Percentiles rank a stretch among this genome's conserved stretches.
Conservation (phyloP, 768 basidiomycete genomes). For the Pleurotus giganteus region DNA sequence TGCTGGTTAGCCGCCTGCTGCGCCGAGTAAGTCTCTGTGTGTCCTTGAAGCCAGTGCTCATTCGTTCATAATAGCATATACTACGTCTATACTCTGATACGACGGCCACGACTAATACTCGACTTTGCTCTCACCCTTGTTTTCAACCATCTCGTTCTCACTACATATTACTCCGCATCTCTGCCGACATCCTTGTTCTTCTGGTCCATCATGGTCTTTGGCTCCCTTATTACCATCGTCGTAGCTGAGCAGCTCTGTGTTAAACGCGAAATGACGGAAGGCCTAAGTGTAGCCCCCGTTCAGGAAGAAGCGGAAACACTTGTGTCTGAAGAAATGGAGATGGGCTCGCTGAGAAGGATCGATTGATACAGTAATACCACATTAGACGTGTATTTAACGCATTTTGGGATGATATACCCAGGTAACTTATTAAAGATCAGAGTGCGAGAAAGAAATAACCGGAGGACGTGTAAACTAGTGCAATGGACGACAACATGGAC, state of each 20-base stretch:
- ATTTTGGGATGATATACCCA: background rate
- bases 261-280: conserved; percentile 85
- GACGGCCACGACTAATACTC: conserved; percentile 89
- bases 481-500: background rate
- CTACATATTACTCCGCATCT: conserved; percentile 85
- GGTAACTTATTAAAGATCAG: background rate
- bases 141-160: conserved; percentile 90
- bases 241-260: conserved; percentile 91
- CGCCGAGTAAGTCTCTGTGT: conserved; percentile 81
- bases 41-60: conserved; percentile 2
- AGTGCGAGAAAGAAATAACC: too few relatives aligned
- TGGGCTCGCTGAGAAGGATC: conserved; percentile 42
- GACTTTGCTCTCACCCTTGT: conserved; percentile 91
- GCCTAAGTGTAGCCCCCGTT: conserved; percentile 53
- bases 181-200: conserved; percentile 91
- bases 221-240: conserved; percentile 72
- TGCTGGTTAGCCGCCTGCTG: conserved; percentile 84
- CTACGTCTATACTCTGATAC: conserved; percentile 84
- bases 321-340: conserved; percentile 58
- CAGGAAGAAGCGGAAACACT: conserved; percentile 56
- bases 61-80: conserved; percentile 44
- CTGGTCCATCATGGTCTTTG: conserved; percentile 77
- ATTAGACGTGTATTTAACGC: background rate
- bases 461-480: background rate
- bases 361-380: conserved; percentile 26